These are phyloP conservation scores for Pseudogymnoascus sp. DNA, from an alignment of 2,329 filamentous ascomycete genomes.

Conservation along the genomic window DNA sequence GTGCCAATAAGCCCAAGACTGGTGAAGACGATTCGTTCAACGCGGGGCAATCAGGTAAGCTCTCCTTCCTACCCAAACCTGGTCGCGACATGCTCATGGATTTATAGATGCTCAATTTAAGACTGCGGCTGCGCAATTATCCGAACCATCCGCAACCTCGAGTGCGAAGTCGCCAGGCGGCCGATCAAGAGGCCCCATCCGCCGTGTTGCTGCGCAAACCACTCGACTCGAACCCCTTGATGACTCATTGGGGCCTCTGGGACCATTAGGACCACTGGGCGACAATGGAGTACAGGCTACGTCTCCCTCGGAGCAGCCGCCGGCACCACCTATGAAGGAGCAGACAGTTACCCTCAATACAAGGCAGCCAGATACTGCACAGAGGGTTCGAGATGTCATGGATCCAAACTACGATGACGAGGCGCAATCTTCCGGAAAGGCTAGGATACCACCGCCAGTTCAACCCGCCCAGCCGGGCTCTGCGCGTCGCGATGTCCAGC, in stretches of 20 bases:
- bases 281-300: slow-evolving; percentile 33
- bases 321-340: slow-evolving; percentile 62
- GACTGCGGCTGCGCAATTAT: neutral
- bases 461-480: slow-evolving; percentile 47
- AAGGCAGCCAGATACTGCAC: slow-evolving; percentile 30
- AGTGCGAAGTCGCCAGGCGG: slow-evolving; percentile 24
- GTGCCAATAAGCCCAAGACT: slow-evolving; percentile 21
- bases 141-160: slow-evolving; percentile 17
- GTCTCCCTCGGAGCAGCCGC: slow-evolving; percentile 46
- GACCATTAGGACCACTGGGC: slow-evolving; percentile 45
- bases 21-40: slow-evolving; percentile 21
- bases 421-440: slow-evolving; percentile 40
- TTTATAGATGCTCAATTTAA: slow-evolving; percentile 9
- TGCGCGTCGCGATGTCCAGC: slow-evolving; percentile 48
- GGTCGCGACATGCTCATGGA: neutral
- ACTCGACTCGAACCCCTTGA: slow-evolving; percentile 71
- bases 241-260: slow-evolving; percentile 68
- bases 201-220: slow-evolving; percentile 63
- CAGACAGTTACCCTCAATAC: slow-evolving; percentile 53
- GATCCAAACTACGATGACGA: slow-evolving; percentile 67
- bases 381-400: slow-evolving; percentile 41
- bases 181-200: slow-evolving; percentile 31
- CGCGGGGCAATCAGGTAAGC: slow-evolving; percentile 18
- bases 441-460: slow-evolving; percentile 60
- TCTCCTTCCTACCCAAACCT: neutral